A percentile compares a stretch with the other conserved stretches of the same genome.
phyloP scores from a whole-genome alignment of 768 basidiomycete species.

The Tricholoma furcatifolium region DNA sequence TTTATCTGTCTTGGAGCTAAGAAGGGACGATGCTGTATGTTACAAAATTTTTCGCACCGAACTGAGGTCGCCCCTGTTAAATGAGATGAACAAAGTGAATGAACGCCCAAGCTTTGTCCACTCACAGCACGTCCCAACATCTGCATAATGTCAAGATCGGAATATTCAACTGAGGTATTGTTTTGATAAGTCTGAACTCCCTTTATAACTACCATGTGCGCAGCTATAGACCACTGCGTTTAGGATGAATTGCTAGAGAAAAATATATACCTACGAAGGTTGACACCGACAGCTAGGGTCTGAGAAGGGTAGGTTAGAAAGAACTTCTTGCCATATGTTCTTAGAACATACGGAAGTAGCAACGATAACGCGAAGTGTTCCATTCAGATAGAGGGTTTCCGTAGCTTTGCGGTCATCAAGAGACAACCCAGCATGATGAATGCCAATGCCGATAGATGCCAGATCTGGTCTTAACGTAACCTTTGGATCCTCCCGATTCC shows the following conservation, averaged over 20 bases:
- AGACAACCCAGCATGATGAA: slow-evolving; percentile 89
- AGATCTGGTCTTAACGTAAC: slow-evolving; percentile 43
- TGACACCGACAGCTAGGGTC: slow-evolving; percentile 96
- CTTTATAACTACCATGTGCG: slow-evolving; percentile 91
- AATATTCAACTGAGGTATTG: slow-evolving; percentile 72
- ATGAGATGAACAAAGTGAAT: neutral
- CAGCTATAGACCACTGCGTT: slow-evolving; percentile 48
- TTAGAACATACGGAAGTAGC: slow-evolving; percentile 72
- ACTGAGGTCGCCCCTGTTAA: slow-evolving; percentile 84
- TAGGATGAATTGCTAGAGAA: neutral
- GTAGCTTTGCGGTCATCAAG: slow-evolving; percentile 69
- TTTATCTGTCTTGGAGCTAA: slow-evolving; percentile 49
- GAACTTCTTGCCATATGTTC: neutral
- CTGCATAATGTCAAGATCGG: slow-evolving; percentile 90
- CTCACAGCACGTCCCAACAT: slow-evolving; percentile 94
- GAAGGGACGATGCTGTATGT: neutral
- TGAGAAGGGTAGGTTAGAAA: slow-evolving; percentile 24
- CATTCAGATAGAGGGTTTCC: slow-evolving; percentile 72
- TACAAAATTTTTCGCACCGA: slow-evolving; percentile 45
- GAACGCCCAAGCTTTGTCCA: neutral
- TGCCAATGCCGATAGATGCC: slow-evolving; percentile 73
- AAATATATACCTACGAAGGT: slow-evolving; percentile 66
- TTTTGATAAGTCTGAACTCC: slow-evolving; percentile 84
- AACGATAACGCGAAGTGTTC: slow-evolving; percentile 64
- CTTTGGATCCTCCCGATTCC: neutral